A percentile compares a stretch with the other conserved stretches of the same genome.
phyloP scores from a whole-genome alignment of 2,329 filamentous ascomycete species.

The Stachybotrys elegans region DNA sequence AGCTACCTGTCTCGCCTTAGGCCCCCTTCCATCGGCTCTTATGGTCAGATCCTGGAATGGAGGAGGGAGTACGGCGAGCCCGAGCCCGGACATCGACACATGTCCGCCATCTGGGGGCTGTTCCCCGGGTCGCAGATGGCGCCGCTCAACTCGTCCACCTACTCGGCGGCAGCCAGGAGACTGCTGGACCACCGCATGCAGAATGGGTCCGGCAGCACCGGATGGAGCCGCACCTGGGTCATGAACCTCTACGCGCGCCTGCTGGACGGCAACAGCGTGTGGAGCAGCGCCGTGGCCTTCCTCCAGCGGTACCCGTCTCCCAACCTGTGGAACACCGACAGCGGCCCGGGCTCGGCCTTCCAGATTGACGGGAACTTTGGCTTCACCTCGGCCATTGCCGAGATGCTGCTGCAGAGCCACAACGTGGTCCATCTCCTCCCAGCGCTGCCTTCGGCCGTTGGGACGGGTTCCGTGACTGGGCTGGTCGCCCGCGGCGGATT shows the following conservation, averaged over 20 bases:
- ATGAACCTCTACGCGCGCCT: conserved; percentile 41
- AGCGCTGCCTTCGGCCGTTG: conserved; percentile 16
- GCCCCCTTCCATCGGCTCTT: conserved; percentile 10
- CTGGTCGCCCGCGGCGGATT: conserved; percentile 15
- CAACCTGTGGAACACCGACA: conserved; percentile 34
- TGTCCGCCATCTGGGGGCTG: conserved; percentile 40
- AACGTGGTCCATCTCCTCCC: conserved; percentile 15
- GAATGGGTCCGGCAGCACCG: conserved; percentile 8
- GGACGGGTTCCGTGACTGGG: conserved; percentile 14
- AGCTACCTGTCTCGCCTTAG: conserved; percentile 7
- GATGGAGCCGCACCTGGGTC: conserved; percentile 42
- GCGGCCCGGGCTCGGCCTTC: conserved; percentile 24
- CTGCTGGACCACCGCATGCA: conserved; percentile 4
- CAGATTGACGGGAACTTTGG: conserved; percentile 49
- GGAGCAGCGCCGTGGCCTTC: conserved; percentile 12
- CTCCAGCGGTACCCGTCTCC: conserved; percentile 16
- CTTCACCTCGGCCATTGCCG: conserved; percentile 35
- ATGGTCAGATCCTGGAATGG: conserved; percentile 33
- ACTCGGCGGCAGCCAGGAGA: neutral
- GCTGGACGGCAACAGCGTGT: conserved; percentile 26
- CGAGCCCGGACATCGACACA: conserved; percentile 41
- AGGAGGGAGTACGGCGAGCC: conserved; percentile 25
- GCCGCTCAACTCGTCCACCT: conserved; percentile 3
- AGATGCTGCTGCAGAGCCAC: conserved; percentile 37
- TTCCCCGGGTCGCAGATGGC: conserved; percentile 30